These are phyloP conservation scores for Xylaria sp. DNA, from an alignment of 2,329 filamentous ascomycete genomes.

Conservation along the genomic window DNA sequence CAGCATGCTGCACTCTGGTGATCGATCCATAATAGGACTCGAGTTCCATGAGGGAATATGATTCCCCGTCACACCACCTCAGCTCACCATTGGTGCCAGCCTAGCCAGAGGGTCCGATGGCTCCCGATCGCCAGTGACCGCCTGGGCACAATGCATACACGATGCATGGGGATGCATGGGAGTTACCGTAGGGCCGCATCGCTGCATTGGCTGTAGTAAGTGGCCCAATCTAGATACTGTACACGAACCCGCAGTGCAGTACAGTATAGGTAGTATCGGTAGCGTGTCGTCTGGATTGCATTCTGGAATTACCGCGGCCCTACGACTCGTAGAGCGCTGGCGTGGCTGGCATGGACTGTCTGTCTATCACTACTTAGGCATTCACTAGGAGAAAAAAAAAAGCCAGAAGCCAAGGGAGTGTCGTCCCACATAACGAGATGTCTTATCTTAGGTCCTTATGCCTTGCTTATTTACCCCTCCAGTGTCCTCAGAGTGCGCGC, in stretches of 20 bases:
- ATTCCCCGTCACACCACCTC: slow-evolving; percentile 30
- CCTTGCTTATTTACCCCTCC: not conserved
- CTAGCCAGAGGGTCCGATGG: slow-evolving; percentile 21
- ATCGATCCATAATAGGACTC: not conserved
- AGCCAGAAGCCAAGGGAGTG: not conserved
- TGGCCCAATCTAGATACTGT: slow-evolving; percentile 3
- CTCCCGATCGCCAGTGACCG: slow-evolving; percentile 20
- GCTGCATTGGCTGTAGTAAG: slow-evolving; percentile 1
- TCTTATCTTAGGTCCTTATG: not conserved
- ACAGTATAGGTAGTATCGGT: not conserved
- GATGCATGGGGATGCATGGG: too few species aligned
- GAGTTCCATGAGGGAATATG: not conserved
- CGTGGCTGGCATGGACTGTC: slow-evolving; percentile 17
- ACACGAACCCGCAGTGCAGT: not conserved
- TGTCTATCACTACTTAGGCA: not conserved
- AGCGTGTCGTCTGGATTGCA: not conserved
- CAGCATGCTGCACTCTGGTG: not conserved
- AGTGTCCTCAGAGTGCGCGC: not conserved
- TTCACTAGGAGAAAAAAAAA: not conserved
- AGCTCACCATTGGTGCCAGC: slow-evolving; percentile 34
- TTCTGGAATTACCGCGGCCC: not conserved
- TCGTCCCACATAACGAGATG: not conserved
- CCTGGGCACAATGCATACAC: slow-evolving; percentile 2
- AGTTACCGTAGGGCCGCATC: not conserved
- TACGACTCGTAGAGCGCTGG: slow-evolving; percentile 18